Conservation (phyloP, 768 basidiomycete species). For the Auriscalpium microsporum region DNA sequence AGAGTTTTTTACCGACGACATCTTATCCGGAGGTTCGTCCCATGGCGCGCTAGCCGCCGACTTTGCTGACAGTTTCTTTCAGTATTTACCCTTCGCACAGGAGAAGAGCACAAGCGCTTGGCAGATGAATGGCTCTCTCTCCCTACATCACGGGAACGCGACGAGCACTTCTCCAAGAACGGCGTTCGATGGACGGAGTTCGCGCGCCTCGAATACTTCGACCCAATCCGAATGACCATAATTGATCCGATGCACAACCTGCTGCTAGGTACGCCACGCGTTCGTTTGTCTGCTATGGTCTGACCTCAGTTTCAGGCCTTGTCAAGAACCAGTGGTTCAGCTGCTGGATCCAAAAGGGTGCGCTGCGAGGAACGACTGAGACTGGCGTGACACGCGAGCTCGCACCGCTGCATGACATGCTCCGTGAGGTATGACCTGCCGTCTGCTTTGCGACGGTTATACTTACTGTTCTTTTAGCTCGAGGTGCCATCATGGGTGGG, state of each 20-base stretch:
- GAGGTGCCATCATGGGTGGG: slow-evolving; percentile 9
- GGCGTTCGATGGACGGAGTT: slow-evolving; percentile 21
- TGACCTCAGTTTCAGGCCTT: not conserved
- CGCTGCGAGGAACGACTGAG: slow-evolving; percentile 3
- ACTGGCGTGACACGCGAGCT: not conserved
- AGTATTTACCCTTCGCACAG: slow-evolving; percentile 12
- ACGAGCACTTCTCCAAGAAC: slow-evolving; percentile 13
- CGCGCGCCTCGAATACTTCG: slow-evolving; percentile 22
- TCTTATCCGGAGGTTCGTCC: not conserved
- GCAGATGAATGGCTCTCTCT: slow-evolving; percentile 8
- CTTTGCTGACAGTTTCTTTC: not conserved
- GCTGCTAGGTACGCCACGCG: slow-evolving; percentile 17
- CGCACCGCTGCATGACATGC: slow-evolving; percentile 3
- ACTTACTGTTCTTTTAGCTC: slow-evolving; percentile 4
- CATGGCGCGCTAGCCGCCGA: not conserved
- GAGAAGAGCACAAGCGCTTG: slow-evolving; percentile 8
- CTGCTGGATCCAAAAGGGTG: slow-evolving; percentile 6
- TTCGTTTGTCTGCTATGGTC: not conserved
- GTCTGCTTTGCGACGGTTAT: not conserved
- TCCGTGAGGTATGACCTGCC: slow-evolving; percentile 1
- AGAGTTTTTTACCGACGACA: slow-evolving; percentile 10
- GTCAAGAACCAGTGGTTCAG: slow-evolving; percentile 9
- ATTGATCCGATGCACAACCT: slow-evolving; percentile 29
- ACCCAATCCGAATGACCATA: slow-evolving; percentile 19
- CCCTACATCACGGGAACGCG: not conserved